phyloP scores from a whole-genome alignment of 208 protist genomes.

The Crithidia thermophila region DNA sequence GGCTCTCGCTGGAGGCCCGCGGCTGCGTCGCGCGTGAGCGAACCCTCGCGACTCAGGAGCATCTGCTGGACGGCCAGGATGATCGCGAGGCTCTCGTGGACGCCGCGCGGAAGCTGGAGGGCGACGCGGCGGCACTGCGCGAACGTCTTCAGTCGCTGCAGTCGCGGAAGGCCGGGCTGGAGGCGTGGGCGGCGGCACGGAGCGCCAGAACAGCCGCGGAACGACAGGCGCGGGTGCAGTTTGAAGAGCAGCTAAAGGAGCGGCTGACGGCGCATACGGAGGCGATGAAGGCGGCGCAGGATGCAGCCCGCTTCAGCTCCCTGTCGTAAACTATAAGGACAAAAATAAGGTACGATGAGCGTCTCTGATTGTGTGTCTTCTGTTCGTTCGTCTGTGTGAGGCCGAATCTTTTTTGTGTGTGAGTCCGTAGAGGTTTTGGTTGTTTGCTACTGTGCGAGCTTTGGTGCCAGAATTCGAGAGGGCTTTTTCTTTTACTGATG shows the following conservation, averaged over 20 bases:
- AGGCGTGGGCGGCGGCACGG: conserved; percentile 23
- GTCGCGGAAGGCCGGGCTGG: conserved; percentile 27
- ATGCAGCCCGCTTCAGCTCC: conserved; percentile 40
- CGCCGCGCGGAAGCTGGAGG: conserved; percentile 16
- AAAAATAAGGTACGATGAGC: no score
- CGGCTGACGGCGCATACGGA: conserved; percentile 46
- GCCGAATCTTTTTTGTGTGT: no score
- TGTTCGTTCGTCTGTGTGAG: neutral
- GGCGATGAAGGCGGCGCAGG: conserved; percentile 36
- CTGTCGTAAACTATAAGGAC: conserved; percentile 1
- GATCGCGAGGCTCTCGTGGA: conserved; percentile 21
- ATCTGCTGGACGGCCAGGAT: conserved; percentile 35
- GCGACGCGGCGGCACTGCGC: conserved; percentile 37
- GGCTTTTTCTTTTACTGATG: no score
- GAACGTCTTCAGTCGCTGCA: conserved; percentile 20
- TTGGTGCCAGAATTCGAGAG: no score
- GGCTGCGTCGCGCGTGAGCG: conserved; percentile 38
- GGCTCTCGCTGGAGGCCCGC: conserved; percentile 39
- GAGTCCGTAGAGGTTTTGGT: no score
- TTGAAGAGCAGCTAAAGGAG: conserved; percentile 33
- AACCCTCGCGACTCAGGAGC: conserved; percentile 14
- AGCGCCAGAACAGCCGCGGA: conserved; percentile 7
- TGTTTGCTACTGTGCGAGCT: no score
- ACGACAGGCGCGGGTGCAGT: conserved; percentile 19
- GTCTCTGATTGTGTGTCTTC: neutral